Conservation (phyloP, 2,329 filamentous ascomycete genomes). For the Monilinia fructicola region DNA sequence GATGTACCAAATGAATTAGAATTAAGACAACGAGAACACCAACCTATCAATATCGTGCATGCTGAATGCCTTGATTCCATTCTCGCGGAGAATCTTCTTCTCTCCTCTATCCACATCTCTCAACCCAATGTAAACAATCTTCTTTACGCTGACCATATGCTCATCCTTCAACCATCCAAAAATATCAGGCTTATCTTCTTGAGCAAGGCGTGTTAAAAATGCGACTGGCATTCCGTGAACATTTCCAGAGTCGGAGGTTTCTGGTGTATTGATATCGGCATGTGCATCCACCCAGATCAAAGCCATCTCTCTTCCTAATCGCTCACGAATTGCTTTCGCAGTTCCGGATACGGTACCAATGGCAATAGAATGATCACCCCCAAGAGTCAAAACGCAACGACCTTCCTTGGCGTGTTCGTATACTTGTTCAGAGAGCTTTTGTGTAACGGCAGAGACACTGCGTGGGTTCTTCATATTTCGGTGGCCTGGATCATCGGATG, state of each 20-base stretch:
- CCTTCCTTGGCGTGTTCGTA: slow-evolving; percentile 83
- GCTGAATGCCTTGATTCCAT: slow-evolving; percentile 92
- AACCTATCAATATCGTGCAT: slow-evolving; percentile 97
- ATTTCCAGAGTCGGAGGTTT: slow-evolving; percentile 86
- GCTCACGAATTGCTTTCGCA: slow-evolving; percentile 81
- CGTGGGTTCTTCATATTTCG: slow-evolving; percentile 93
- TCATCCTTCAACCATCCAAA: slow-evolving; percentile 88
- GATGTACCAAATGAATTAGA: slow-evolving; percentile 8
- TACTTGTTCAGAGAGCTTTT: slow-evolving; percentile 76
- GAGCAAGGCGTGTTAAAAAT: slow-evolving; percentile 83
- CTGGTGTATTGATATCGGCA: slow-evolving; percentile 95
- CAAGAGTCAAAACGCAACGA: slow-evolving; percentile 86
- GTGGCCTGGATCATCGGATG: slow-evolving; percentile 70
- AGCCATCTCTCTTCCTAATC: slow-evolving; percentile 78
- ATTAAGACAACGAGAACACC: slow-evolving; percentile 34
- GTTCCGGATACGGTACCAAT: slow-evolving; percentile 90
- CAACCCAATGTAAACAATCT: slow-evolving; percentile 95
- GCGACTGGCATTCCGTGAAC: slow-evolving; percentile 97
- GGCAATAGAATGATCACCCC: slow-evolving; percentile 94
- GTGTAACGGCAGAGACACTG: slow-evolving; percentile 81
- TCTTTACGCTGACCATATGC: slow-evolving; percentile 67
- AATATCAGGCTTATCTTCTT: slow-evolving; percentile 70
- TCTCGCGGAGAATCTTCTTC: slow-evolving; percentile 85
- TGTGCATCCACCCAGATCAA: slow-evolving; percentile 99
- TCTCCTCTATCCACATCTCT: slow-evolving; percentile 90